A percentile compares a stretch with the other conserved stretches of the same genome.
Evolutionary conservation across 2,329 filamentous ascomycete genomes (phyloP).

Genomic region (Fusarium sp.): DNA sequence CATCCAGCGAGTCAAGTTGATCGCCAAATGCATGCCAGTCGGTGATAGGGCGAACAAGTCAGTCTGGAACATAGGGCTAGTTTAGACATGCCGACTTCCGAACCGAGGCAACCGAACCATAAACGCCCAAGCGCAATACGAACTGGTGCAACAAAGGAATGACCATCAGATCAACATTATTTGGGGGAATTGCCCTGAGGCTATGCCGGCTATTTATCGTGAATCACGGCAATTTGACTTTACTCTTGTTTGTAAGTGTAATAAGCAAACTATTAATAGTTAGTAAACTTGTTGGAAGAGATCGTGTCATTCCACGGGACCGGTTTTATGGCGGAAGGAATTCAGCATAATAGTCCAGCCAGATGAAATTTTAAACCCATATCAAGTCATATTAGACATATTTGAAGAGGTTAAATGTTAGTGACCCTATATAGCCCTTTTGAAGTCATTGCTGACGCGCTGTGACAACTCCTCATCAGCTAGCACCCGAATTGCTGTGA

Average conservation of each 20-base stretch:
- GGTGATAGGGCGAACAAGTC: background rate
- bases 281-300: accelerated
- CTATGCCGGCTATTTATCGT: too few species aligned
- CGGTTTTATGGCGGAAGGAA: accelerated
- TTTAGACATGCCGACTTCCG: background rate
- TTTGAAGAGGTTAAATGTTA: accelerated
- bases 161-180: background rate
- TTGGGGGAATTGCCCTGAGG: accelerated
- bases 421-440: accelerated
- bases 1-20: background rate
- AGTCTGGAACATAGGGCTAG: background rate
- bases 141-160: background rate
- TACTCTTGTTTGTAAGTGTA: too few species aligned
- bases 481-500: background rate
- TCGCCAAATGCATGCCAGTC: background rate
- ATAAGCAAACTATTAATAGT: too few species aligned
- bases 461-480: background rate
- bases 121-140: background rate
- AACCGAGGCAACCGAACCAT: background rate
- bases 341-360: background rate
- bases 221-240: too few species aligned
- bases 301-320: accelerated
- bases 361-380: too few species aligned
- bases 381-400: accelerated
- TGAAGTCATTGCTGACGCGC: background rate